phyloP scores from a whole-genome alignment of 805 yeast species.

The Monosporozyma aerobia region DNA sequence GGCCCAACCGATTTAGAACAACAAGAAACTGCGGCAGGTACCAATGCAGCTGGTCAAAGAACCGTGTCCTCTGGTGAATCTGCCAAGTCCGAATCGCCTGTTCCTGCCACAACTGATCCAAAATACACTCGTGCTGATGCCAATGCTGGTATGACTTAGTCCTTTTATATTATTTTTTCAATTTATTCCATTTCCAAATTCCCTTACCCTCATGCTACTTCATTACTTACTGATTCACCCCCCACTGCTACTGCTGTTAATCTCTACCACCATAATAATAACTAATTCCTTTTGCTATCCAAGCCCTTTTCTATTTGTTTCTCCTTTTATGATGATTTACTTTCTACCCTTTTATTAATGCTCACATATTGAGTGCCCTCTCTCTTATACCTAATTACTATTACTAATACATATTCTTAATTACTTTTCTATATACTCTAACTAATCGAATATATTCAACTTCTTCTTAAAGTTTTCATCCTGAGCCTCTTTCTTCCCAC shows the following conservation, averaged over 20 bases:
- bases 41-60: slow-evolving; percentile 3
- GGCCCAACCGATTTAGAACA: background rate
- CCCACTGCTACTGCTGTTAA: background rate
- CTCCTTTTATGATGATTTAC: no score
- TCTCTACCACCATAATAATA: background rate
- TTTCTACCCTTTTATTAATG: background rate
- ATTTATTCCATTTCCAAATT: background rate
- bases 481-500: no score
- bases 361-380: background rate
- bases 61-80: slow-evolving; percentile 8
- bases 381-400: background rate
- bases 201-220: no score
- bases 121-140: background rate
- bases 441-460: no score
- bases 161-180: background rate
- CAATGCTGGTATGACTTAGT: background rate
- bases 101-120: background rate
- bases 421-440: no score
- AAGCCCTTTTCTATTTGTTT: background rate
- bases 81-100: background rate
- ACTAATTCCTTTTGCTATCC: background rate
- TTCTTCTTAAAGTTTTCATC: no score
- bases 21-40: background rate
- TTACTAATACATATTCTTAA: no score
- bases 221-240: background rate